Base-by-base conservation (phyloP, 371 early-diverging fungal species). In the Parasitella parasitica region DNA sequence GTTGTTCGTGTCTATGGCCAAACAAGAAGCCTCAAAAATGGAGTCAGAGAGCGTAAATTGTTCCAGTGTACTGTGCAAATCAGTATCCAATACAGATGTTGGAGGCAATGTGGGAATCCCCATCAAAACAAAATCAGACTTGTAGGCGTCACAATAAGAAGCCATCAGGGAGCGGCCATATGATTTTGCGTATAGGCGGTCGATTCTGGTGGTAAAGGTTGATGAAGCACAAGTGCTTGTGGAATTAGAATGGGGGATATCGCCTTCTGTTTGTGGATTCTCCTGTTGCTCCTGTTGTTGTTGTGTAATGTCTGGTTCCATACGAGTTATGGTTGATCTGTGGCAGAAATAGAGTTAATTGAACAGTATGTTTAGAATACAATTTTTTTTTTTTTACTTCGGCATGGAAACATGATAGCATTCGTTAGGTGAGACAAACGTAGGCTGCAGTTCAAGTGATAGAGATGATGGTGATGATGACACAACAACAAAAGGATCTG, bases 131-230 rank as follows among this genome's bases (percentile, higher is more conserved):
- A 86, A 86, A 50, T 85, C 86, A 3, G 88, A 76, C 66, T 83
- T 81, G 57, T 85, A 88, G 1, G 69, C 70, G 13, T 81, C 78
- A 55, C 81, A 81, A 37, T 82, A 86, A 8, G 81, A 75, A 26
- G 75, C 86, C 86, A 88, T 83, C 41, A 88, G 64, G 8, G 88
- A 88, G 43, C 88, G 77, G 7, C 86, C 88, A 55, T 85, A 88
- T 7, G 86, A 86, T 65, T 86, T 86, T 26, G 84, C 78, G 63
- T 76, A 88, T 13, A 88, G 54, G 16, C 74, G 66, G 67, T 85
- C 78, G 24, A 79, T 35, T 41, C 39, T 67, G 1, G 38, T 53
- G 15, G 32, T 20, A 43, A 12, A 1, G 20, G 20, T 41, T 2
- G 43, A 39, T 39, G 39, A 20, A 20, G 43, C 22, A 12, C 20